Conservation (phyloP, 805 yeast genomes). For the Saturnispora hagleri region DNA sequence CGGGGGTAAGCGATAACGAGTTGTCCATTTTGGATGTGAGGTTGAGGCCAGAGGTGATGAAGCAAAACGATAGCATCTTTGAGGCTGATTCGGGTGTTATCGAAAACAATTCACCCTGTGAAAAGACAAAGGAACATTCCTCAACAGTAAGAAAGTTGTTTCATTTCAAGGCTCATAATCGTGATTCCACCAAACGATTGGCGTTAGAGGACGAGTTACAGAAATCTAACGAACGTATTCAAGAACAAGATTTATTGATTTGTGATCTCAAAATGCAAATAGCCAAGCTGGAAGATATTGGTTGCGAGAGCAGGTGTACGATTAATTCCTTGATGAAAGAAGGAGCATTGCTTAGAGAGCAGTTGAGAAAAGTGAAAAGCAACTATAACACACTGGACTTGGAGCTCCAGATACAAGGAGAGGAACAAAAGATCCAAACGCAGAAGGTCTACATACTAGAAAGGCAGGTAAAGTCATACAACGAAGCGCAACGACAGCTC, state of each 20-base stretch:
- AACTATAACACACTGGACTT: background rate
- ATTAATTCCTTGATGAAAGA: background rate
- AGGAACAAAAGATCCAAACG: background rate
- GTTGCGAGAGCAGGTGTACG: background rate
- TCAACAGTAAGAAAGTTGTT: background rate
- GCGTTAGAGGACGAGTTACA: background rate
- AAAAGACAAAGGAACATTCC: background rate
- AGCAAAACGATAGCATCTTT: background rate
- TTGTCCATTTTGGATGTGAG: background rate
- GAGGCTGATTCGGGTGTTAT: background rate
- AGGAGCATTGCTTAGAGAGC: background rate
- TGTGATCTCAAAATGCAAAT: background rate
- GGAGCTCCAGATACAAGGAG: background rate
- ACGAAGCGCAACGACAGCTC: background rate
- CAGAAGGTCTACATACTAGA: background rate
- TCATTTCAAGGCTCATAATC: background rate
- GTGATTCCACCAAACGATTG: background rate
- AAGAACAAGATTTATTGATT: background rate
- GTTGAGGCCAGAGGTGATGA: background rate
- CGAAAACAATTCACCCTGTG: background rate
- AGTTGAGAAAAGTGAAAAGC: background rate
- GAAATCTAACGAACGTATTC: background rate
- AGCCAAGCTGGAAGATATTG: background rate
- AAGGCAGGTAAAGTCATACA: background rate
- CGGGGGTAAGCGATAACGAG: background rate